phyloP scores from a whole-genome alignment of 2,329 filamentous ascomycete genomes.

The Arachnopeziza araneosa region DNA sequence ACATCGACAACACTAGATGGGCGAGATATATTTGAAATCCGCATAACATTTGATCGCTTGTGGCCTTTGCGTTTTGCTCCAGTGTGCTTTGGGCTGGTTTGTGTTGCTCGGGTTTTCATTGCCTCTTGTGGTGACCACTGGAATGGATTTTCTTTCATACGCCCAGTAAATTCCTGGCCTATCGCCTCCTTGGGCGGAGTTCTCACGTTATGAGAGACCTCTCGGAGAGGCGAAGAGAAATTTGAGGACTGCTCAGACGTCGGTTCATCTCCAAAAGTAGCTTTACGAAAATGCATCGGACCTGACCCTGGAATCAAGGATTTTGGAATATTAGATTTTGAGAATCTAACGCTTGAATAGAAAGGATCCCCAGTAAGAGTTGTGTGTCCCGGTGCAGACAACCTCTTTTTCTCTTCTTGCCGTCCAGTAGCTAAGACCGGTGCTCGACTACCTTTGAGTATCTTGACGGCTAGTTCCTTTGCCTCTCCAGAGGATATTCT shows the following conservation, averaged over 20 bases:
- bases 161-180: neutral
- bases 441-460: slow-evolving; percentile 13
- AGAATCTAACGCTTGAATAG: slow-evolving; percentile 4
- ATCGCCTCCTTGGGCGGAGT: slow-evolving; percentile 1
- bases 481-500: slow-evolving; percentile 7
- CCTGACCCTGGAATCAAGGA: slow-evolving; percentile 8
- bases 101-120: slow-evolving; percentile 10
- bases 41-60: slow-evolving; percentile 22
- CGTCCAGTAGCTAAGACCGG: slow-evolving; percentile 5
- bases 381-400: slow-evolving; percentile 6
- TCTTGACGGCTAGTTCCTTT: slow-evolving; percentile 3
- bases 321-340: neutral
- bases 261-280: slow-evolving; percentile 22
- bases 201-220: slow-evolving; percentile 21
- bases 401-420: slow-evolving; percentile 2
- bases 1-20: slow-evolving; percentile 19
- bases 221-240: slow-evolving; percentile 15
- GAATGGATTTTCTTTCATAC: slow-evolving; percentile 18
- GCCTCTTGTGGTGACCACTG: slow-evolving; percentile 24
- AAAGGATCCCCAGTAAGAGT: slow-evolving; percentile 21
- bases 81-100: slow-evolving; percentile 9
- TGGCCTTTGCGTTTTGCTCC: slow-evolving; percentile 19
- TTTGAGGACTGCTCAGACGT: slow-evolving; percentile 8
- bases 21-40: slow-evolving; percentile 22
- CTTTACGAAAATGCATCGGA: slow-evolving; percentile 23